phyloP scores from a whole-genome alignment of 2,329 filamentous ascomycete species.

The Pezicula carpinea region DNA sequence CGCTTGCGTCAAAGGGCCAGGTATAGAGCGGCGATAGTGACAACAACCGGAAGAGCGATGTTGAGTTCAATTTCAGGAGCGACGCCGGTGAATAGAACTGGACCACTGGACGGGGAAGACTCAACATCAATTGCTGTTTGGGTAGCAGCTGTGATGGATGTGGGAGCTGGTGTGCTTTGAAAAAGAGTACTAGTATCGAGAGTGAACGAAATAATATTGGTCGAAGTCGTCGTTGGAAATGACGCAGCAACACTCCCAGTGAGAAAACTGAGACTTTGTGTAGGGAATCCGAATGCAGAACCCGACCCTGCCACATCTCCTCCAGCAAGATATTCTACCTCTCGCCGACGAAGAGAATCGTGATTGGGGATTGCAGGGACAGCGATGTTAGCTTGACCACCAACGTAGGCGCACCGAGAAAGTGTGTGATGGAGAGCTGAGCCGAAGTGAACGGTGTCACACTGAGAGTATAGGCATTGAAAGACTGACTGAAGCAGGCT shows the following conservation, averaged over 20 bases:
- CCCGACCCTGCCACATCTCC: constrained; percentile 14
- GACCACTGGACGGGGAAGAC: neutral
- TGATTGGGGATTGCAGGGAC: constrained; percentile 22
- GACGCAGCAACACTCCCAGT: neutral
- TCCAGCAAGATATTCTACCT: constrained; percentile 22
- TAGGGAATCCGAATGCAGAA: constrained; percentile 14
- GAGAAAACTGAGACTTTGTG: constrained; percentile 11
- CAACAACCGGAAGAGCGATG: neutral
- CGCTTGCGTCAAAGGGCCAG: neutral
- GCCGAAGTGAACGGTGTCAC: constrained; percentile 29
- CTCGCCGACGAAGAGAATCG: constrained; percentile 24
- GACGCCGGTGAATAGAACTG: neutral
- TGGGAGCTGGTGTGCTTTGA: neutral
- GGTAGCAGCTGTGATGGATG: neutral
- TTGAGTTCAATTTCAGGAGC: neutral
- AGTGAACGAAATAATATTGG: neutral
- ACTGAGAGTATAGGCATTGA: constrained; percentile 33
- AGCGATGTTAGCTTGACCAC: constrained; percentile 14
- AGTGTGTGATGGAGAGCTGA: constrained; percentile 29
- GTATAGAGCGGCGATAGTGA: neutral
- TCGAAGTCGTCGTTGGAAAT: neutral
- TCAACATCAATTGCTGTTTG: neutral
- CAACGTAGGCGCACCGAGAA: constrained; percentile 22
- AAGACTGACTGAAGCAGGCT: constrained; percentile 25
- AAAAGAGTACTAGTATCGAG: neutral